These are phyloP conservation scores for Lonicera japonica DNA, from an alignment of 129 eudicot genomes.

Conservation along the genomic window DNA sequence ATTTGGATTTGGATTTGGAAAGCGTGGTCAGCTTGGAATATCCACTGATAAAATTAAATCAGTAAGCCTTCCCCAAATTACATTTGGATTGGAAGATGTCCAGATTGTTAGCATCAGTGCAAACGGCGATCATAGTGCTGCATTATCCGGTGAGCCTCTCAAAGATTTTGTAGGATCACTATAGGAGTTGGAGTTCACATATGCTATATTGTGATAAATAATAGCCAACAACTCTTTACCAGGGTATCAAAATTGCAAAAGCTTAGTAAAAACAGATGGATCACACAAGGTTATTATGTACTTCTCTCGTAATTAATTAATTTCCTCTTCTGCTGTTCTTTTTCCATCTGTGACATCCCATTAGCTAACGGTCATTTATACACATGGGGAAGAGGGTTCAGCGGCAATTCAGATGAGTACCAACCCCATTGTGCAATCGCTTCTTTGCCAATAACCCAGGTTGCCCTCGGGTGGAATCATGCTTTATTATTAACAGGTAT, in stretches of 20 bases:
- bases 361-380: conserved; percentile 59
- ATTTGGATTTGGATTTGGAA: conserved; percentile 87
- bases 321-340: background rate
- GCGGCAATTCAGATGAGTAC: conserved; percentile 32
- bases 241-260: no score
- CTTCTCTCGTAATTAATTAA: no score
- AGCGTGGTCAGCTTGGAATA: conserved; percentile 83
- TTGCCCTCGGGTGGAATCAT: conserved; percentile 88
- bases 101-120: conserved; percentile 42
- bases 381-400: conserved; percentile 92
- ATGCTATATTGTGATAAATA: no score
- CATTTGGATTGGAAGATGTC: conserved; percentile 44
- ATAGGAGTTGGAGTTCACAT: no score
- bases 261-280: no score
- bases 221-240: no score
- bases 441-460: conserved; percentile 37
- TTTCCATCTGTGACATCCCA: background rate
- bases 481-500: conserved; percentile 55
- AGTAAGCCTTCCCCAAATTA: conserved; percentile 45
- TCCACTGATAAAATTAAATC: conserved; percentile 49
- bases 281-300: no score
- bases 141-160: conserved; percentile 57
- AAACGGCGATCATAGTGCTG: conserved; percentile 93
- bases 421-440: conserved; percentile 33
- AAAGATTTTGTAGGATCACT: background rate